Base-by-base conservation (phyloP, 768 basidiomycete species). In the Agaricus bisporus region DNA sequence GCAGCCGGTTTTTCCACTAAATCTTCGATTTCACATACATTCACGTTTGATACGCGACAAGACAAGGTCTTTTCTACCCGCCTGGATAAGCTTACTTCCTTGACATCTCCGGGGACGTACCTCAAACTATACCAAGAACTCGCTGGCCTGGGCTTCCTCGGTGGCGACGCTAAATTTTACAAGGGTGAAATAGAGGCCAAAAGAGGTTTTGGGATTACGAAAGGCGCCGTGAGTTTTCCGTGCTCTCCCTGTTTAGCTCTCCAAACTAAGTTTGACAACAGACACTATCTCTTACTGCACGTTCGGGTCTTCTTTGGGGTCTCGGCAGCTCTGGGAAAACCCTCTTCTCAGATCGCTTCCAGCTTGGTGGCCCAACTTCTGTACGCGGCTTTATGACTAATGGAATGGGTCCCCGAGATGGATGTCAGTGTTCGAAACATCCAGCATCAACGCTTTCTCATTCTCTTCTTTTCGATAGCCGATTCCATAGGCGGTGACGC, bases 281-380 rank as follows among this genome's bases (percentile, higher is more conserved):
- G 94, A 80, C 84, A 2, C 57, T 89, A 38, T 92, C 93, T 0
- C 70, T 95, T 12, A 79, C 87, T 3, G 82, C 83, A 1, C 76
- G 86, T 8, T 72, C 82, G 0, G 95, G 95, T 2, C 54, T 90
- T 22, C 69, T 98, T 10, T 81, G 81, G 63, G 80, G 84, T 44
- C 66, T 95, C 25, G 59, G 60, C 10, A 69, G 73, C 10, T 67
- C 73, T 17, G 55, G 59, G 18, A 60, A 41, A 11, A 75, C 79
- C 6, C 76, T 83, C 20, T 87, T 91, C 61, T 77, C 83, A 1
- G 97, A 99, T 68, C 82, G 93, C 5, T 93, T 93, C 66, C 94
- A 95, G 59, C 77, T 98, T 0, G 97, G 97, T 22, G 97, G 97
- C 0, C 94, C 97, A 0, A 80, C 86, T 6, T 91, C 83, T 49